phyloP scores from a whole-genome alignment of 2,329 filamentous ascomycete species.

The Penicillium digitatum region DNA sequence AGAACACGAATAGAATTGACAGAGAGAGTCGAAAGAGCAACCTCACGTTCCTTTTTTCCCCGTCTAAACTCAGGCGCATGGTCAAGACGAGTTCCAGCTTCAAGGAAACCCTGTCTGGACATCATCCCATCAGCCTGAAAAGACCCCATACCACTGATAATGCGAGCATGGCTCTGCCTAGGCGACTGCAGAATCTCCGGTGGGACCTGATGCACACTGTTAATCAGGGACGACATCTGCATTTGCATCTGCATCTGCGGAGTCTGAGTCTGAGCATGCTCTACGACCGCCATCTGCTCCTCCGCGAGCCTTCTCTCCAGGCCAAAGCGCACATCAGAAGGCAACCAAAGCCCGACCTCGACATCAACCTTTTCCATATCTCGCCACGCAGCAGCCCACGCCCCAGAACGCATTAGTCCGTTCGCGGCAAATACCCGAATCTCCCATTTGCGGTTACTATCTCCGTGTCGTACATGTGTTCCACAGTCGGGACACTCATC shows the following conservation, averaged over 20 bases:
- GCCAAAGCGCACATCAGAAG: slow-evolving; percentile 49
- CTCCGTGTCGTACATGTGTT: slow-evolving; percentile 44
- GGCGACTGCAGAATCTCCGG: slow-evolving; percentile 6
- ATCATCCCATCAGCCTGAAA: not conserved
- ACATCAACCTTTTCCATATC: slow-evolving; percentile 99
- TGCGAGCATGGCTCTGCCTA: slow-evolving; percentile 7
- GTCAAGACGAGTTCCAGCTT: slow-evolving; percentile 9
- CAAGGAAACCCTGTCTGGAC: not conserved
- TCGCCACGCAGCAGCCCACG: slow-evolving; percentile 90
- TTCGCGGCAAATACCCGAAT: slow-evolving; percentile 93
- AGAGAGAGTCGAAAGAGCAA: slow-evolving; percentile 51
- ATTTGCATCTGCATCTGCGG: slow-evolving; percentile 8
- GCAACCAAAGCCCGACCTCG: slow-evolving; percentile 71
- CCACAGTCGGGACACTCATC: slow-evolving; percentile 51
- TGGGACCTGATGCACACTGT: not conserved
- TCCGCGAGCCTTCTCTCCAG: slow-evolving; percentile 46
- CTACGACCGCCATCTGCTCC: slow-evolving; percentile 35
- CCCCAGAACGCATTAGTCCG: slow-evolving; percentile 83
- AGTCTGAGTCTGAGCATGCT: slow-evolving; percentile 1
- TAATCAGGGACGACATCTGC: not conserved
- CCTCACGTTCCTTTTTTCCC: slow-evolving; percentile 32
- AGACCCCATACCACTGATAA: slow-evolving; percentile 11
- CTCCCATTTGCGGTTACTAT: slow-evolving; percentile 52
- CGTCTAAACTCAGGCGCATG: slow-evolving; percentile 4
- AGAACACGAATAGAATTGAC: slow-evolving; percentile 53